These are phyloP conservation scores for Barbarea vulgaris DNA, from an alignment of 345 rosid species.

Conservation along the genomic window DNA sequence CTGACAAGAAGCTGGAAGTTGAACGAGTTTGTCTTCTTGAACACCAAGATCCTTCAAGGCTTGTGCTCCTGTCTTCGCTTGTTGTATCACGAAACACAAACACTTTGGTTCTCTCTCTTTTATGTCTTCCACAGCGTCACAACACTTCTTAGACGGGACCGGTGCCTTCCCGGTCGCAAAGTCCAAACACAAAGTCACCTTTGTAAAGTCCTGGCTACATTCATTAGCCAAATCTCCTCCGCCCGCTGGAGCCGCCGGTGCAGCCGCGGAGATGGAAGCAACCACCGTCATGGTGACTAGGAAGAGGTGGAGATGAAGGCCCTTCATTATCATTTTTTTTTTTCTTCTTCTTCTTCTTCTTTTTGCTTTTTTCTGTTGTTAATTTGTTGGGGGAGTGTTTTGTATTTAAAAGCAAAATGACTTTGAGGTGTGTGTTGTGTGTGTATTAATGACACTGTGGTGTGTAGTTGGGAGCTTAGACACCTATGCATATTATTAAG, in stretches of 20 bases:
- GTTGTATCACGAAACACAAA: conserved; percentile 72
- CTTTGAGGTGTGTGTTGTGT: conserved; percentile 30
- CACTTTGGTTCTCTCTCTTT: conserved; percentile 72
- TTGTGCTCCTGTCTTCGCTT: conserved; percentile 54
- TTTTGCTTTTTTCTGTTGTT: not conserved
- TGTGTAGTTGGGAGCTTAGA: conserved; percentile 43
- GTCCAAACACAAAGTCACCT: conserved; percentile 62
- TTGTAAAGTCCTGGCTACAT: conserved; percentile 53
- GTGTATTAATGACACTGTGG: conserved; percentile 30
- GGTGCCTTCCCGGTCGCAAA: conserved; percentile 65
- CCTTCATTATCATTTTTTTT: conserved; percentile 24
- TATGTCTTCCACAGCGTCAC: conserved; percentile 54
- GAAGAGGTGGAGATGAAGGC: conserved; percentile 10
- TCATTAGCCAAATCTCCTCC: conserved; percentile 25
- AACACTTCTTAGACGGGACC: conserved; percentile 64
- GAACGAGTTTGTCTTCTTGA: conserved; percentile 62
- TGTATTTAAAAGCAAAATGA: conserved; percentile 36
- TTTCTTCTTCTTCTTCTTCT: no score
- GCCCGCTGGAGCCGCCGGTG: conserved; percentile 24
- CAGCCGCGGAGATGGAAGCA: conserved; percentile 15
- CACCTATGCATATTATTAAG: no score
- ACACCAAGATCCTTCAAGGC: conserved; percentile 65
- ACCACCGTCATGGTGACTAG: conserved; percentile 28
- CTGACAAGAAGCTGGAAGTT: conserved; percentile 82
- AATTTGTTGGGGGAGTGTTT: not conserved